Percentiles rank a stretch among this genome's conserved stretches.
Evolutionary conservation across 805 yeast genomes (phyloP).

Genomic region (Candida chauliodis): DNA sequence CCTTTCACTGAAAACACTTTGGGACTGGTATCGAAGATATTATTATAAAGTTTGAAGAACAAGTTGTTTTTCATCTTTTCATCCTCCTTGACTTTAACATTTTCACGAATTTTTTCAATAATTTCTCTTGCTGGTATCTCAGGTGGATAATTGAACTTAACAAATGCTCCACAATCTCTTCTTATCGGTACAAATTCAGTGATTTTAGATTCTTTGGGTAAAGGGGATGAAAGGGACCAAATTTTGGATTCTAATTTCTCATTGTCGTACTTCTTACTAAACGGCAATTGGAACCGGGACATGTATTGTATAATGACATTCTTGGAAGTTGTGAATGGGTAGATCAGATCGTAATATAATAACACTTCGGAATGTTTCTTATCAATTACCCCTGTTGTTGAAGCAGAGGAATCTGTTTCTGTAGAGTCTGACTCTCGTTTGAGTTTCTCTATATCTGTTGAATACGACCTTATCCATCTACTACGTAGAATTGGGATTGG

Average conservation of each 20-base stretch:
- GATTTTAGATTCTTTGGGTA: conserved; percentile 37
- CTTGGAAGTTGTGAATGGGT: conserved; percentile 26
- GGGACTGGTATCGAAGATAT: conserved; percentile 31
- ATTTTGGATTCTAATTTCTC: conserved; percentile 19
- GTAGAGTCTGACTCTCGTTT: conserved; percentile 28
- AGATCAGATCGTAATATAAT: conserved; percentile 35
- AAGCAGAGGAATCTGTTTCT: conserved; percentile 30
- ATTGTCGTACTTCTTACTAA: conserved; percentile 9
- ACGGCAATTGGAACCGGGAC: conserved; percentile 16
- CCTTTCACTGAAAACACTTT: conserved; percentile 78
- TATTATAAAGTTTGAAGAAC: conserved; percentile 10
- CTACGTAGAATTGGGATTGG: not conserved
- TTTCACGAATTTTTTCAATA: conserved; percentile 47
- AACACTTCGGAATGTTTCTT: conserved; percentile 28
- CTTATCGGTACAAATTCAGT: conserved; percentile 63
- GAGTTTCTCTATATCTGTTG: conserved; percentile 27
- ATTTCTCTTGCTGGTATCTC: conserved; percentile 48
- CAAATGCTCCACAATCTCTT: conserved; percentile 94
- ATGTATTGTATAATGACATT: conserved; percentile 18
- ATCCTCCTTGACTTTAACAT: conserved; percentile 27
- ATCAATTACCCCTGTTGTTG: conserved; percentile 41
- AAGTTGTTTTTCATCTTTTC: conserved; percentile 9
- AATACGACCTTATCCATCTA: conserved; percentile 5
- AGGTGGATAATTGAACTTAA: conserved; percentile 63
- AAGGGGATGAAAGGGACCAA: conserved; percentile 18